phyloP scores from a whole-genome alignment of 176 grass and related monocot species.

The Oryza glumipatula region DNA sequence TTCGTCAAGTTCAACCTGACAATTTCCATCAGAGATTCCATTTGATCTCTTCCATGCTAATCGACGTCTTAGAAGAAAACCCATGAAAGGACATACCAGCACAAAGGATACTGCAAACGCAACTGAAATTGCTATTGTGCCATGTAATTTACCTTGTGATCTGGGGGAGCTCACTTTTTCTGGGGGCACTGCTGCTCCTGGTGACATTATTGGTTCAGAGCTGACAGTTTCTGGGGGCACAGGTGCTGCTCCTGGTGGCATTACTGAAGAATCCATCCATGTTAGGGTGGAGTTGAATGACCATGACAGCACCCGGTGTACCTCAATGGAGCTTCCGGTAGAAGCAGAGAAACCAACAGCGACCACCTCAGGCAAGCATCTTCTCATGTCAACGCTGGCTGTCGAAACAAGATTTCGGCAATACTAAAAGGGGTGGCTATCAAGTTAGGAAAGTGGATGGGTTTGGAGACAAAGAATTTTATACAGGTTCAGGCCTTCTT shows the following conservation, averaged over 20 bases:
- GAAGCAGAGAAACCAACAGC: conserved; percentile 50
- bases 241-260: too few species aligned
- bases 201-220: neutral
- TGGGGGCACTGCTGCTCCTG: neutral
- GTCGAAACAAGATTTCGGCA: too few species aligned
- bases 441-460: too few species aligned
- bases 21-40: neutral
- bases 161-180: neutral
- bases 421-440: too few species aligned
- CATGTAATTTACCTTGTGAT: neutral
- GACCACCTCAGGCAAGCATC: conserved; percentile 21
- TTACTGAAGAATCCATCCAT: neutral
- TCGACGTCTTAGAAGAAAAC: conserved; percentile 12
- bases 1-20: neutral
- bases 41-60: conserved; percentile 6
- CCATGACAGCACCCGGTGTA: conserved; percentile 43
- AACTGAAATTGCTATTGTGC: neutral
- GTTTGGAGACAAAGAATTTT: too few species aligned
- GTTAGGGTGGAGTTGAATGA: conserved; percentile 33
- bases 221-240: too few species aligned
- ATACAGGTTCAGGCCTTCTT: too few species aligned
- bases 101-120: neutral
- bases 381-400: conserved; percentile 5
- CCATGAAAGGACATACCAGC: neutral
- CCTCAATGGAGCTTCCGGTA: conserved; percentile 14